Conservation (phyloP, 2,329 filamentous ascomycete species). For the Epichloe gansuensis region DNA sequence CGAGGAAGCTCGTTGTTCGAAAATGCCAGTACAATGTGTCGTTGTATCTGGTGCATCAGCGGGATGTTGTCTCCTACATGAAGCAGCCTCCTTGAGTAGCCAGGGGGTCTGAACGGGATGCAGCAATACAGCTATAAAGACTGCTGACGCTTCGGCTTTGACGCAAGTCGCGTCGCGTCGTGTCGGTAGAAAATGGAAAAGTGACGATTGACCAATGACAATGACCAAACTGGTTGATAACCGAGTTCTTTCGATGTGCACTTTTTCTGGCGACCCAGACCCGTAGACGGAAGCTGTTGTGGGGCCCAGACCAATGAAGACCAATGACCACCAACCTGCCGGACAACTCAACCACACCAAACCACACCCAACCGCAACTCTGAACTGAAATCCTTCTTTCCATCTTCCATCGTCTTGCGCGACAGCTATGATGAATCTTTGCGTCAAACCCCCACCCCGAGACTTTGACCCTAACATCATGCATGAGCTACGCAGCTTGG, state of each 20-base stretch:
- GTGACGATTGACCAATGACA: background rate
- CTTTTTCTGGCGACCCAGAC: background rate
- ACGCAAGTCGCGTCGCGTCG: background rate
- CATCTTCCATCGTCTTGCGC: background rate
- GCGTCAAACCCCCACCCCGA: background rate
- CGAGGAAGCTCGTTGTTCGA: background rate
- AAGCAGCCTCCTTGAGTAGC: background rate
- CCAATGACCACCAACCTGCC: background rate
- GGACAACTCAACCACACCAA: background rate
- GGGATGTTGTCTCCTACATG: background rate
- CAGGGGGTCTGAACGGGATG: background rate
- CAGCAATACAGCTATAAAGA: background rate
- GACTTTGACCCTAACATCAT: slow-evolving; percentile 1
- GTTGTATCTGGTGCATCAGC: background rate
- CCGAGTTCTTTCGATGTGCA: background rate
- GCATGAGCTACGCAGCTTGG: background rate
- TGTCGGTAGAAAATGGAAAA: background rate
- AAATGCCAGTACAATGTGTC: background rate
- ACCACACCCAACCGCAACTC: background rate
- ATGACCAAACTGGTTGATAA: background rate
- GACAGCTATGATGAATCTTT: background rate
- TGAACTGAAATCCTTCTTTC: too few relatives aligned
- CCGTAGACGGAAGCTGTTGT: background rate
- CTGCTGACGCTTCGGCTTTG: background rate
- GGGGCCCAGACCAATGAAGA: background rate